A percentile compares a stretch with the other conserved stretches of the same genome.
Evolutionary conservation across 768 basidiomycete genomes (phyloP).

Genomic region (Boletales sp.): DNA sequence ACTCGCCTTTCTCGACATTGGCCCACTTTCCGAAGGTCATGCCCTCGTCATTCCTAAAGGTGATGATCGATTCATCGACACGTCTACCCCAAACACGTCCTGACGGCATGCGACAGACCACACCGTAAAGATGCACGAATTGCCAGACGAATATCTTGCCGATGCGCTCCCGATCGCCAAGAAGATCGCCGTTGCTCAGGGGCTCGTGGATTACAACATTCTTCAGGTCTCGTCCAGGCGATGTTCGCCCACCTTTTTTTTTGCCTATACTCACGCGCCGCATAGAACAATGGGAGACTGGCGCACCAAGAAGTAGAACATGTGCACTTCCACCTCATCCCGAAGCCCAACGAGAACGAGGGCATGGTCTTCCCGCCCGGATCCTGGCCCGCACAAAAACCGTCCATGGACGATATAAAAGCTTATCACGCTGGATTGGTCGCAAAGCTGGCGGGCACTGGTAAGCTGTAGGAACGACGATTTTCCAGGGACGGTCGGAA

Average conservation of each 20-base stretch:
- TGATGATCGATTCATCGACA: constrained; percentile 35
- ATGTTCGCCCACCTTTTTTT: not conserved
- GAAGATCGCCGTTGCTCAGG: constrained; percentile 79
- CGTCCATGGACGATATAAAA: constrained; percentile 21
- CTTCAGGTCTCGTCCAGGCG: constrained; percentile 47
- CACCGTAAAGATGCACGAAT: constrained; percentile 77
- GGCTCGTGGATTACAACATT: constrained; percentile 80
- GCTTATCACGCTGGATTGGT: constrained; percentile 17
- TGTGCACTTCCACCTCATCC: constrained; percentile 93
- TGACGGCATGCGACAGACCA: constrained; percentile 56
- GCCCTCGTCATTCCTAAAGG: constrained; percentile 93
- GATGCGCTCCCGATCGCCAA: constrained; percentile 81
- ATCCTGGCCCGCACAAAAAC: constrained; percentile 49
- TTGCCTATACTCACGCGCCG: too few species aligned
- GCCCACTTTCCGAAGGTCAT: constrained; percentile 87
- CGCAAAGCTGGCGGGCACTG: constrained; percentile 11
- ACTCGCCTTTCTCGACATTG: constrained; percentile 89
- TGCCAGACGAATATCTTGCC: constrained; percentile 79
- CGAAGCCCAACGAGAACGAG: constrained; percentile 69
- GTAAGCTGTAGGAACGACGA: constrained; percentile 13
- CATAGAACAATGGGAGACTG: constrained; percentile 64
- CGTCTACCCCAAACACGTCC: too few species aligned
- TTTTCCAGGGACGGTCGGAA: not conserved
- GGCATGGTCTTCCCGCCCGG: constrained; percentile 62
- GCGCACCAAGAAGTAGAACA: constrained; percentile 77